Evolutionary conservation across 2,329 filamentous ascomycete genomes (phyloP), one percentile per base, ranked within the genome.

Genomic region (Drechmeria coniospora): DNA sequence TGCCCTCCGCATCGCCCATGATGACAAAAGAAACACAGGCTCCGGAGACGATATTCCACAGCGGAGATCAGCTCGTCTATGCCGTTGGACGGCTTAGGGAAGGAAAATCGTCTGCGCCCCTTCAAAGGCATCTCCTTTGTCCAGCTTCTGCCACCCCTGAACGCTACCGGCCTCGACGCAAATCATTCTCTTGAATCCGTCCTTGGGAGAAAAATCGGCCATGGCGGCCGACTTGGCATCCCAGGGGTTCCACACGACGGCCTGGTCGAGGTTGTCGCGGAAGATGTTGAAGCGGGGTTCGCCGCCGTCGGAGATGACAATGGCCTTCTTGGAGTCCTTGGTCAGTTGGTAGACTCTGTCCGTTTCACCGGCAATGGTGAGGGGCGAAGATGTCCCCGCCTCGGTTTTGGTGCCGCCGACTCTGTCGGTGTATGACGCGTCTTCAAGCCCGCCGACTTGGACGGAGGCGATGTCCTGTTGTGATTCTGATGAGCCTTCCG

Each of bases 211-310:
- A 50, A 95, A 94, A 53, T 98, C 90, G 28, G 62, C 74, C 58
- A 93, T 92, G 5, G 66, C 66, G 42, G 74, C 70, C 2, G 81
- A 74, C 61, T 92, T 92, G 37, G 86, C 81, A 22, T 67, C 65
- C 84, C 87, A 94, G 2, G 90, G 90, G 56, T 98, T 98, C 90
- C 90, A 98, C 17, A 95, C 79, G 1, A 94, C 87, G 11, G 90
- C 75, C 40, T 95, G 82, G 36, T 70, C 68, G 39, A 98, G 65
- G 39, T 83, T 86, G 54, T 94, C 83, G 35, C 90, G 73, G 22
- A 78, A 70, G 30, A 95, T 65, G 33, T 74, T 73, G 58, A 79
- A 84, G 27, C 67, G 59, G 10, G 74, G 62, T 44, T 67, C 66
- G 34, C 71, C 75, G 27, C 56, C 65, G 43, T 80, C 73, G 11